A percentile compares a stretch with the other conserved stretches of the same genome.
These are phyloP conservation scores for Fraxinus pennsylvanica DNA, from an alignment of 257 asterid genomes.

Conservation along the genomic window DNA sequence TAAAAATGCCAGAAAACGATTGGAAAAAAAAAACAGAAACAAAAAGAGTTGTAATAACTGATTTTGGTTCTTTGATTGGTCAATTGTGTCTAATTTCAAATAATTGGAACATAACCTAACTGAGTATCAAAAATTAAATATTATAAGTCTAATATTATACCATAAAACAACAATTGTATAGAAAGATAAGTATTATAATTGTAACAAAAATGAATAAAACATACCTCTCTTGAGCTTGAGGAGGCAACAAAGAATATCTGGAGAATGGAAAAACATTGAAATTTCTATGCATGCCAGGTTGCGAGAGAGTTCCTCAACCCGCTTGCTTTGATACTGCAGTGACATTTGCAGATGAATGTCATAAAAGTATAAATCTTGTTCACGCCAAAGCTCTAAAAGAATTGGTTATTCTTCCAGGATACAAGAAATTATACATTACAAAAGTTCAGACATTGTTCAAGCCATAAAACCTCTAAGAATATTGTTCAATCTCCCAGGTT, in stretches of 20 bases:
- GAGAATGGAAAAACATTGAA: slow-evolving; percentile 38
- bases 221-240: slow-evolving; percentile 3
- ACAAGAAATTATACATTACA: background rate
- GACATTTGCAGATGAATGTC: slow-evolving; percentile 45
- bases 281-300: slow-evolving; percentile 36
- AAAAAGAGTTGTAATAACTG: no score
- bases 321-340: slow-evolving; percentile 52
- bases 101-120: no score
- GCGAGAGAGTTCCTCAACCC: slow-evolving; percentile 42
- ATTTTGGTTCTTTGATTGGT: no score
- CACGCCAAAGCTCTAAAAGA: background rate
- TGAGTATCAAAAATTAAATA: no score
- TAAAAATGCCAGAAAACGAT: no score
- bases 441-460: background rate
- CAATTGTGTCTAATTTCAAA: no score
- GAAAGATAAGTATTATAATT: background rate
- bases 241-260: slow-evolving; percentile 37
- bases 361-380: slow-evolving; percentile 14
- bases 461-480: background rate
- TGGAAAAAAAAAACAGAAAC: no score
- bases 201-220: background rate
- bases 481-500: background rate
- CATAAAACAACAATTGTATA: background rate
- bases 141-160: no score
- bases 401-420: background rate